A percentile compares a stretch with the other conserved stretches of the same genome.
Conservation (phyloP, 2,329 filamentous ascomycete species). For the Cordyceps javanica region DNA sequence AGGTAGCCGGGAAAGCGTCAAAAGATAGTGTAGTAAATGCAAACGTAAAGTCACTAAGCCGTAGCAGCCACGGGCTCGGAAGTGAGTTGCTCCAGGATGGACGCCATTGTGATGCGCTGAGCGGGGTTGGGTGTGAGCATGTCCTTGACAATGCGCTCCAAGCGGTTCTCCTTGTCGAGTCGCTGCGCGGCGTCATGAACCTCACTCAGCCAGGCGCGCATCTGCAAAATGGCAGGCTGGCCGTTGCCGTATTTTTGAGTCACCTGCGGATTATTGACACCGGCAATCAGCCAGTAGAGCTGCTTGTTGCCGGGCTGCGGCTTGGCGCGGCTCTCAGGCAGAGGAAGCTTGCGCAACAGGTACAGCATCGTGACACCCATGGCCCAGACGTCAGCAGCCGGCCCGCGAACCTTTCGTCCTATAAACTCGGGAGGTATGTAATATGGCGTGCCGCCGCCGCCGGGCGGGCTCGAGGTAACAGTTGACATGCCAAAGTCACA, state of each 20-base stretch:
- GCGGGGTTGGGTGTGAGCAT: slow-evolving; percentile 48
- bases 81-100: slow-evolving; percentile 38
- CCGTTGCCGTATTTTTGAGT: slow-evolving; percentile 31
- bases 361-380: slow-evolving; percentile 57
- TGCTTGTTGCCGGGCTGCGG: slow-evolving; percentile 39
- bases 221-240: slow-evolving; percentile 40
- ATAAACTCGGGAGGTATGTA: slow-evolving; percentile 59
- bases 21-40: background rate
- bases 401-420: slow-evolving; percentile 45
- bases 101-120: slow-evolving; percentile 49
- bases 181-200: slow-evolving; percentile 41
- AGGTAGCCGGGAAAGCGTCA: background rate
- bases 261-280: slow-evolving; percentile 39
- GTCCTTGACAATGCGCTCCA: slow-evolving; percentile 46
- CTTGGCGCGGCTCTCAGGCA: slow-evolving; percentile 46
- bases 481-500: slow-evolving; percentile 56
- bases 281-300: slow-evolving; percentile 53
- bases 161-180: slow-evolving; percentile 39
- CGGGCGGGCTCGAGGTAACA: slow-evolving; percentile 37
- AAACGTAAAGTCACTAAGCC: background rate
- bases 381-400: slow-evolving; percentile 54
- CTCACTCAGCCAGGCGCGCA: slow-evolving; percentile 52
- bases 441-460: slow-evolving; percentile 53
- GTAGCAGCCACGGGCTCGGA: background rate
- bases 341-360: slow-evolving; percentile 47